A percentile compares a stretch with the other conserved stretches of the same genome.
phyloP scores from a whole-genome alignment of 148 eudicot species.

The Silene uniflora region DNA sequence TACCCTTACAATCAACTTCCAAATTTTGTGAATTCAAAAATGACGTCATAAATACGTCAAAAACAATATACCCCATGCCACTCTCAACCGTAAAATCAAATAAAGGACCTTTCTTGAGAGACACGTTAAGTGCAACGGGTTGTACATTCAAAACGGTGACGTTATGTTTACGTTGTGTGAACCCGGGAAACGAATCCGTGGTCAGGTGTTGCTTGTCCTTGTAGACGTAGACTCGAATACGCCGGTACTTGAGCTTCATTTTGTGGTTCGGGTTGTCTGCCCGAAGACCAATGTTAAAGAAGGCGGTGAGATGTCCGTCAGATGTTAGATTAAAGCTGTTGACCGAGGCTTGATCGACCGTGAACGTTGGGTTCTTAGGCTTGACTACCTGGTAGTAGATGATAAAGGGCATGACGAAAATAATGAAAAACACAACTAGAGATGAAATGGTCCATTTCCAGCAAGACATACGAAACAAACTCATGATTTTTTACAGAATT shows the following conservation, averaged over 20 bases:
- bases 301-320: constrained; percentile 25
- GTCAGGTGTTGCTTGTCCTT: constrained; percentile 20
- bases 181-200: constrained; percentile 8
- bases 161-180: constrained; percentile 7
- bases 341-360: constrained; percentile 20
- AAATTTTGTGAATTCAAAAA: background rate
- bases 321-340: constrained; percentile 31
- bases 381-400: constrained; percentile 14
- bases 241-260: constrained; percentile 17
- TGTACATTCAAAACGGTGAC: constrained; percentile 3
- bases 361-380: constrained; percentile 24
- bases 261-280: constrained; percentile 27
- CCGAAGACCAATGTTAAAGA: constrained; percentile 17
- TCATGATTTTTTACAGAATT: background rate
- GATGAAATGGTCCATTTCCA: background rate
- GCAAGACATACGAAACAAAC: background rate
- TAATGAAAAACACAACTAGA: background rate
- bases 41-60: constrained; percentile 22
- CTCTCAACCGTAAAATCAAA: constrained; percentile 16
- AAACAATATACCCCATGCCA: constrained; percentile 16
- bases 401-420: constrained; percentile 12
- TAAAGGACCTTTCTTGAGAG: constrained; percentile 5
- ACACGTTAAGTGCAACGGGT: background rate
- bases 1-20: constrained; percentile 26
- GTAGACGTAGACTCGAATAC: constrained; percentile 5